Percentiles rank a stretch among this genome's conserved stretches.
Evolutionary conservation across 805 yeast species (phyloP).

Genomic region (Spathaspora sp.): DNA sequence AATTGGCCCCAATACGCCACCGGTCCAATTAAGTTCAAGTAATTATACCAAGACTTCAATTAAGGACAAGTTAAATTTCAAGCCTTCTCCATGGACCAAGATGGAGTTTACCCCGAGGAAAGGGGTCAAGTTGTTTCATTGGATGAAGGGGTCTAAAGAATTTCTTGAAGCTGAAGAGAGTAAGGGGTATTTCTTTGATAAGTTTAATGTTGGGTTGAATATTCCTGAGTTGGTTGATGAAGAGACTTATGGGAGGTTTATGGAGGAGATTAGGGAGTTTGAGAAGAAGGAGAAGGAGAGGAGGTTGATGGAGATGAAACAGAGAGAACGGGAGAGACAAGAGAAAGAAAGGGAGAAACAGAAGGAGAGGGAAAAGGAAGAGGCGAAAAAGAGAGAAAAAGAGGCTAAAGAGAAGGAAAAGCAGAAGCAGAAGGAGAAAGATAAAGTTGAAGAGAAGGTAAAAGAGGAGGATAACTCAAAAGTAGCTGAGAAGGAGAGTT

Average conservation of each 20-base stretch:
- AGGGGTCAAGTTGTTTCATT: constrained; percentile 58
- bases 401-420: neutral
- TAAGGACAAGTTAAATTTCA: constrained; percentile 62
- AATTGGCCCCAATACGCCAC: constrained; percentile 90
- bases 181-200: constrained; percentile 63
- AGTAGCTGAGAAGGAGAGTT: neutral
- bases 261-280: constrained; percentile 37
- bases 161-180: constrained; percentile 26
- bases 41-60: constrained; percentile 43
- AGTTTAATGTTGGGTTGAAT: constrained; percentile 64
- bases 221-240: constrained; percentile 66
- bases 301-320: constrained; percentile 9
- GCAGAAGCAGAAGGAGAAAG: constrained; percentile 16
- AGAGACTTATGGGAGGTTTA: constrained; percentile 51
- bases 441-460: constrained; percentile 3
- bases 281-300: constrained; percentile 16
- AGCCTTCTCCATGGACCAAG: constrained; percentile 81
- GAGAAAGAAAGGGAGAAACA: constrained; percentile 9
- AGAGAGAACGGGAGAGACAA: constrained; percentile 11
- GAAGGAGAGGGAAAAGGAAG: constrained; percentile 18
- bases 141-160: constrained; percentile 77
- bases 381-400: constrained; percentile 4
- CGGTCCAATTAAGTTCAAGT: constrained; percentile 42
- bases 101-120: constrained; percentile 54
- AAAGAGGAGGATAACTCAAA: constrained; percentile 4